Evolutionary conservation across 176 grass and related monocot genomes (phyloP).

Genomic region (Aegilops sharonensis): DNA sequence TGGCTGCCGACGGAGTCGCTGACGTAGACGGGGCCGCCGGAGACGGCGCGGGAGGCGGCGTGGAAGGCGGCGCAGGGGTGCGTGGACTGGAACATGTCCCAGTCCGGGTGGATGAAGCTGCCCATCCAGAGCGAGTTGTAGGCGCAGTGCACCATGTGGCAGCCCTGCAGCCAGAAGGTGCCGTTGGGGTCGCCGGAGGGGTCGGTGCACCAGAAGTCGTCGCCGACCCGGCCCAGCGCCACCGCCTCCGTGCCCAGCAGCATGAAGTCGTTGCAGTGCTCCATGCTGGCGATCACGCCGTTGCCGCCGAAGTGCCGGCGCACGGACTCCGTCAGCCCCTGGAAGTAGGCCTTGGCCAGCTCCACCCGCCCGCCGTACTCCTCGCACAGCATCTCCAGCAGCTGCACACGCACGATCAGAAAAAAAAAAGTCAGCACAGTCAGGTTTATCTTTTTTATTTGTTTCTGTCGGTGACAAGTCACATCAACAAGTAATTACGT

Average conservation of each 20-base stretch:
- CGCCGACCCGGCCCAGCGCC: constrained; percentile 79
- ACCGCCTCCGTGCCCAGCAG: constrained; percentile 78
- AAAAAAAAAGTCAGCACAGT: not conserved
- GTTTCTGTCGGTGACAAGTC: not conserved
- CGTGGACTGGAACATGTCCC: constrained; percentile 99
- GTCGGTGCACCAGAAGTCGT: constrained; percentile 96
- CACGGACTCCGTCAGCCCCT: constrained; percentile 64
- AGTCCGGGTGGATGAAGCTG: constrained; percentile 90
- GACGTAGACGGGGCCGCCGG: constrained; percentile 84
- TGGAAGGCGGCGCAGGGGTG: constrained; percentile 90
- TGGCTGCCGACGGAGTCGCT: constrained; percentile 79
- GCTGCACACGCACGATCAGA: constrained; percentile 6
- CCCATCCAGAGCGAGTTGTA: constrained; percentile 99
- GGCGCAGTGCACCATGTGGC: constrained; percentile 99
- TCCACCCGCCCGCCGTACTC: constrained; percentile 82
- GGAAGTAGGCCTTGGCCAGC: constrained; percentile 76
- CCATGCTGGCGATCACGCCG: constrained; percentile 96
- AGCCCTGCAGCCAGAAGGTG: constrained; percentile 93
- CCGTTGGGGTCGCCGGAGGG: constrained; percentile 87
- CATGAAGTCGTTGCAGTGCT: constrained; percentile 99
- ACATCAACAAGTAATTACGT: not conserved
- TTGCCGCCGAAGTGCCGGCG: constrained; percentile 78
- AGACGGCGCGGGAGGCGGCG: constrained; percentile 90
- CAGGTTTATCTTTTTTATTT: not conserved
- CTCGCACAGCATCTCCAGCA: constrained; percentile 93